Base-by-base conservation (phyloP, 2,329 filamentous ascomycete genomes). In the Pyrenochaeta sp. region DNA sequence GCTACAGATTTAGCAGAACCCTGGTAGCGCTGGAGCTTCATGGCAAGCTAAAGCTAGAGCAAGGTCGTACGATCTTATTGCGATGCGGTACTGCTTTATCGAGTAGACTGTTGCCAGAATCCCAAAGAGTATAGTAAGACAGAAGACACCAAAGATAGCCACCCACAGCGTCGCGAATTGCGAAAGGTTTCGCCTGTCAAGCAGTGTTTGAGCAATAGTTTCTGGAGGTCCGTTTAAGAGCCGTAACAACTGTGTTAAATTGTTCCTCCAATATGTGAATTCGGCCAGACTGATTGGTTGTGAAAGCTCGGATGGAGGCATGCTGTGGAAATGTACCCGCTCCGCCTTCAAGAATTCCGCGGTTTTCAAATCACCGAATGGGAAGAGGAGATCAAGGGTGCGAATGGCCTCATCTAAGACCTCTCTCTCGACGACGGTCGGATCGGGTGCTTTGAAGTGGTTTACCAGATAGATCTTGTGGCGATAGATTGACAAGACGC, bases 311-410 rank as follows among this genome's bases (percentile, higher is more conserved):
- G 13, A 36, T 42, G 42, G 22, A 46, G 30, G 12, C 19, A 34
- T 28, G 8, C 27, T 47, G n/a, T 28, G 47, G 28, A 59, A 46
- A 12, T 56, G 46, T 1, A 61, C 27, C 6, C 43, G 42, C 49
- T 58, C 52, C 15, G 56, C 40, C 39, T 56, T 19, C 28, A 62
- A 40, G 24, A 64, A 57, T 8, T 22, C 46, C 37, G 45, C 50
- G n/a, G 62, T 62, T 39, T 57, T 50, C 2, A 34, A 28, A 25
- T 60, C 62, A 39, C 56, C 56, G 19, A 61, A 46, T 6, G 62
- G 62, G 30, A 65, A 65, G 4, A 65, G 59, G n/a, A 65, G 51
- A n/a, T 62, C 54, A 19, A 65, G 56, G 15, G 56, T 62, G 12
- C 46, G 46, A 15, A 65, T 39, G 30, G 62, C 48, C 42, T 65